Evolutionary conservation across 1,139 yeast species (phyloP).

Genomic region (Hanseniaspora gamundiae): DNA sequence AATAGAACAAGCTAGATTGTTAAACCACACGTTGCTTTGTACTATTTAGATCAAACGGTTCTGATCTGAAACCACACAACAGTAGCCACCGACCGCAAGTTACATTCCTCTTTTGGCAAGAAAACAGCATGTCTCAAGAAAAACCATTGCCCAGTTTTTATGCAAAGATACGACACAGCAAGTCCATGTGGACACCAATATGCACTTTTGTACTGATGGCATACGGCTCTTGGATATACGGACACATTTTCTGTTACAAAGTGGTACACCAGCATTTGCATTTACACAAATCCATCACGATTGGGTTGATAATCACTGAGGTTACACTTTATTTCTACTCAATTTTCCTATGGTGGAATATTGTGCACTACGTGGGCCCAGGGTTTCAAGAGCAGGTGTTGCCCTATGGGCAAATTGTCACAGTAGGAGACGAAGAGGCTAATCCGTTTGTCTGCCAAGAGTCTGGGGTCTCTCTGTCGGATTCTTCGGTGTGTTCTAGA

Average conservation of each 20-base stretch:
- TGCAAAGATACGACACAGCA: not conserved
- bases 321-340: slow-evolving; percentile 11
- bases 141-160: not conserved
- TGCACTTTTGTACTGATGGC: slow-evolving; percentile 6
- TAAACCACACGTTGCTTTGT: too few relatives aligned
- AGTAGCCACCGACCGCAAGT: too few relatives aligned
- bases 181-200: not conserved
- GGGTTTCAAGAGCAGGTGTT: slow-evolving; percentile 18
- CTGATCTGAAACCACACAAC: too few relatives aligned
- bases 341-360: slow-evolving; percentile 14
- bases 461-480: not conserved
- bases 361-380: slow-evolving; percentile 15
- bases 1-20: too few relatives aligned
- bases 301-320: slow-evolving; percentile 15
- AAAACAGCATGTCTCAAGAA: too few relatives aligned
- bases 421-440: not conserved
- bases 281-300: slow-evolving; percentile 11
- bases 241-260: slow-evolving; percentile 18
- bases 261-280: slow-evolving; percentile 11
- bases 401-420: slow-evolving; percentile 11
- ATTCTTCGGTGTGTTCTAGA: slow-evolving; percentile 5
- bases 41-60: too few relatives aligned
- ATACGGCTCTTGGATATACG: slow-evolving; percentile 21
- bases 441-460: not conserved
- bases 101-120: not conserved